phyloP scores from a whole-genome alignment of 2,329 filamentous ascomycete genomes.

The Ceratocystis huliohia region DNA sequence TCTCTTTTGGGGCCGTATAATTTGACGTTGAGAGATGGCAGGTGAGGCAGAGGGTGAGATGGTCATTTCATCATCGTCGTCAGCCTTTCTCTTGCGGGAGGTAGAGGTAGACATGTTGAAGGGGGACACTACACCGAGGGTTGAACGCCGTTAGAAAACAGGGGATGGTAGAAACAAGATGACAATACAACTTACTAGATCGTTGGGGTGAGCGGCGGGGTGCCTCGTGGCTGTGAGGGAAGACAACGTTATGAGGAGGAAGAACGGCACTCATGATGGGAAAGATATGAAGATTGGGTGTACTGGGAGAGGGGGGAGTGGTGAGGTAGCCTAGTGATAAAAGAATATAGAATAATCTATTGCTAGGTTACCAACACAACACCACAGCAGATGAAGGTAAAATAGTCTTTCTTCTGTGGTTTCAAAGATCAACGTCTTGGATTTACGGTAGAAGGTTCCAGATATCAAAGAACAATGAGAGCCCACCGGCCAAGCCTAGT shows the following conservation, averaged over 20 bases:
- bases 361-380: not conserved
- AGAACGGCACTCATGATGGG: conserved; percentile 49
- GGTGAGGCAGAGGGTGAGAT: conserved; percentile 78
- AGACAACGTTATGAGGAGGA: conserved; percentile 42
- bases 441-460: not conserved
- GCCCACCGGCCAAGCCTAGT: too few species aligned
- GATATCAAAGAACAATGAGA: not conserved
- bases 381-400: conserved; percentile 6
- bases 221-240: conserved; percentile 47
- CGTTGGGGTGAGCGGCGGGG: conserved; percentile 42
- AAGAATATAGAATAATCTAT: conserved; percentile 11
- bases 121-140: conserved; percentile 29
- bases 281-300: not conserved
- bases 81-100: conserved; percentile 73
- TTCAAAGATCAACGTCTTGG: not conserved
- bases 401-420: not conserved
- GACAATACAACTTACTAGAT: conserved; percentile 36
- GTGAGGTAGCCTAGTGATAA: not conserved
- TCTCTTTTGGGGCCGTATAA: conserved; percentile 55
- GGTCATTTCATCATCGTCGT: conserved; percentile 79
- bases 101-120: conserved; percentile 36
- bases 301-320: not conserved
- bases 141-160: not conserved
- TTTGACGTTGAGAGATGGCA: conserved; percentile 54
- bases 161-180: not conserved